Conservation (phyloP, 441 rosid species). For the Hypseocharis bilobata region DNA sequence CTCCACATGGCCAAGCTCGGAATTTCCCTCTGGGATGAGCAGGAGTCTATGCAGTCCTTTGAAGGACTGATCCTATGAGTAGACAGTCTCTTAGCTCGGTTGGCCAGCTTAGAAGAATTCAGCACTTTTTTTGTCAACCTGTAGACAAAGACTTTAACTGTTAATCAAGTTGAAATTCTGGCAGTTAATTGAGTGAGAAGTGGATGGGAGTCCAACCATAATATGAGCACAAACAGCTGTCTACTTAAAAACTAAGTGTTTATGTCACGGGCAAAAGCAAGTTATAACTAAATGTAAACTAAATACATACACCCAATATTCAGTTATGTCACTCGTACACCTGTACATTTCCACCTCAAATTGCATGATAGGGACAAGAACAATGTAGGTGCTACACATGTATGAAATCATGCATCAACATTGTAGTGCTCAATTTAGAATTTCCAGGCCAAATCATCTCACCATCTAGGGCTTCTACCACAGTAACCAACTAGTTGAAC, state of each 20-base stretch:
- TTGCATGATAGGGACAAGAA: neutral
- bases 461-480: neutral
- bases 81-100: constrained; percentile 4
- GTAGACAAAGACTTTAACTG: neutral
- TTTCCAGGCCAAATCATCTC: neutral
- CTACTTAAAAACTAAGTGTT: neutral
- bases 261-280: neutral
- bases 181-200: no score
- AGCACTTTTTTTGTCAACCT: constrained; percentile 1
- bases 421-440: neutral
- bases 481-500: neutral
- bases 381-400: neutral
- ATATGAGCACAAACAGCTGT: neutral
- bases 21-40: neutral
- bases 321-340: neutral
- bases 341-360: neutral
- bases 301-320: no score
- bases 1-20: constrained; percentile 2
- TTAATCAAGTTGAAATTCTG: neutral
- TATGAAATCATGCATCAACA: neutral
- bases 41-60: neutral
- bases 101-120: constrained; percentile 5
- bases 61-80: neutral
- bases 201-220: neutral
- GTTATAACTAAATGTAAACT: no score